Evolutionary conservation across 257 asterid genomes (phyloP), one percentile per base, ranked within the genome.

Genomic region (Solanum pennellii): DNA sequence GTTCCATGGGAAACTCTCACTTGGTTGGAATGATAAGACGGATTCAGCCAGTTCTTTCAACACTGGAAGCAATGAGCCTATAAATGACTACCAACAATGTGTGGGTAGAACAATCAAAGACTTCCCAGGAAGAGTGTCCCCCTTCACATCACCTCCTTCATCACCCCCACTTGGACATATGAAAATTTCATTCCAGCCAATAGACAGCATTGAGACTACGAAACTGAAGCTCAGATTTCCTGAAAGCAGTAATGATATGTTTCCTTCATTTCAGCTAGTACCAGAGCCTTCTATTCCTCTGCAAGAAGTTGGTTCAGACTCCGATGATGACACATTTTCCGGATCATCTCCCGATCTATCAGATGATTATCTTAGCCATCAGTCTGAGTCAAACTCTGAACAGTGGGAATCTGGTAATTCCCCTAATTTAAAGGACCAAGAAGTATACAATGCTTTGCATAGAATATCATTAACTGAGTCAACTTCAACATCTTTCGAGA

Each of bases 101-200:
- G 84, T 89, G 14, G 41, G 68, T 87, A 89, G 83, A 52, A 86
- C 92, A 33, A 88, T 89, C 65, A 92, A 87, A 87, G 92, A 89
- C 86, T 89, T 87, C 83, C 88, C 89, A 79, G 90, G 93, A 88
- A 91, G 91, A 74, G 90, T 88, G 87, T 92, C 95, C 88, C 94
- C 93, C 35, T 59, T 87, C 44, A 80, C 90, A 33, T 94, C 99
- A 14, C 98, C 98, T 84, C 86, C 96, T 74, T 90, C 95, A 45
- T 97, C 99, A 49, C 99, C 99, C 33, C 99, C 98, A 15, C 98
- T 97, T 71, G 94, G 92, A 86, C 99, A 95, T 93, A 97, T 96
- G 99, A 96, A 95, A 91, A 92, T 97, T 89, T 94, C 98, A 16
- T 95, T 97, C 92, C 97, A 95, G 74, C 99, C 99, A 35, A 89